Evolutionary conservation across 768 basidiomycete species (phyloP), one percentile per base, ranked within the genome.

Genomic region (Lanmaoa pseudosensibilis): DNA sequence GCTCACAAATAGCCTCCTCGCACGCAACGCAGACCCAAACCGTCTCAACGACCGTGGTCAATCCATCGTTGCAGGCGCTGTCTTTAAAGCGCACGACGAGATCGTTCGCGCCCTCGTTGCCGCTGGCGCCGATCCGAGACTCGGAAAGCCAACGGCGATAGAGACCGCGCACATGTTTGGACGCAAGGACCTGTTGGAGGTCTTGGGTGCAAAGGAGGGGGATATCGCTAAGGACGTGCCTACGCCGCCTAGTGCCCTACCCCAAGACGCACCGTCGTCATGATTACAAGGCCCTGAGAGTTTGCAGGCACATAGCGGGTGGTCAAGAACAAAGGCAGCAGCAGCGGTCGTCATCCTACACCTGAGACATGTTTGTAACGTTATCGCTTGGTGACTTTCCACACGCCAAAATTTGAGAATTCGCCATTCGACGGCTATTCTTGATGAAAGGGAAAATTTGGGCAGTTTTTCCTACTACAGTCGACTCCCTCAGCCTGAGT

Each of bases 51-150:
- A 91, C 61, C 77, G 80, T 3, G 83, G 82, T 0, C 90, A 92
- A 62, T 84, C 86, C 10, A 83, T 88, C 23, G 73, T 92, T 21
- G 86, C 90, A 8, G 90, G 90, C 3, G 89, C 86, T 0, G 82
- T 91, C 0, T 92, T 90, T 75, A 92, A 92, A 69, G 81, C 76
- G 0, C 77, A 87, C 64, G 80, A 82, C 54, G 84, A 82, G 8
- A 76, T 90, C 45, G 85, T 88, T 1, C 75, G 75, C n/a, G 72
- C 75, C 2, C 77, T 92, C 30, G 68, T 81, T 23, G 62, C 66
- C 7, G 73, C 59, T 2, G 77, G 81, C 5, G 89, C 89, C 0
- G 81, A 91, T 70, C 87, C 89, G 2, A 75, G 84, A 45, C 55
- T 76, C 15, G 90, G 90, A 7, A 78, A 70, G 25, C 89, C 90